A percentile compares a stretch with the other conserved stretches of the same genome.
Evolutionary conservation across 2,329 filamentous ascomycete species (phyloP).

Genomic region (Aspergillus candidus): DNA sequence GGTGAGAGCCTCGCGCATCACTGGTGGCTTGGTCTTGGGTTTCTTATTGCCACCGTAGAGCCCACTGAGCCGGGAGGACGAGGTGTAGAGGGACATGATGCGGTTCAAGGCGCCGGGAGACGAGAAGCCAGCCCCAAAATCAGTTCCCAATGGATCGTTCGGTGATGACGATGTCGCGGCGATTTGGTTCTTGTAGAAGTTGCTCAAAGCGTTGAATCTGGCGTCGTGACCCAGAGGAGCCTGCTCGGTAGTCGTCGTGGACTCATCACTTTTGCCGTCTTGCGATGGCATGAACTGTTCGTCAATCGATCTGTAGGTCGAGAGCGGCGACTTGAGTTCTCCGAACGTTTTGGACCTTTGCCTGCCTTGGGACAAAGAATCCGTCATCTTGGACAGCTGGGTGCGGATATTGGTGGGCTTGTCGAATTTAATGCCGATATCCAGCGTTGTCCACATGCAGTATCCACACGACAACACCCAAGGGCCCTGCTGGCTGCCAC

Average conservation of each 20-base stretch:
- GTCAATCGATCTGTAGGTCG: constrained; percentile 31
- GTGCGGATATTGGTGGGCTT: constrained; percentile 78
- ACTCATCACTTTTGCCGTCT: constrained; percentile 26
- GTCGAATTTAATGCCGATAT: constrained; percentile 85
- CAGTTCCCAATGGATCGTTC: constrained; percentile 47
- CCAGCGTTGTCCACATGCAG: constrained; percentile 86
- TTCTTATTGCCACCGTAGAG: constrained; percentile 55
- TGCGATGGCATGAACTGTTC: constrained; percentile 23
- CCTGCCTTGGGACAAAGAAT: constrained; percentile 35
- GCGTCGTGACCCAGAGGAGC: constrained; percentile 55
- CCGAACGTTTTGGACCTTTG: constrained; percentile 35
- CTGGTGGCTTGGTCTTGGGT: constrained; percentile 58
- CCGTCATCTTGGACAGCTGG: constrained; percentile 67
- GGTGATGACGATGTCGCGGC: constrained; percentile 54
- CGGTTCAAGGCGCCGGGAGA: constrained; percentile 78
- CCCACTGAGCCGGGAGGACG: constrained; percentile 47
- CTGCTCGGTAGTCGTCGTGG: constrained; percentile 30
- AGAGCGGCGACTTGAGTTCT: constrained; percentile 34
- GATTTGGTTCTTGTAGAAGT: constrained; percentile 78
- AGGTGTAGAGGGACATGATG: constrained; percentile 85
- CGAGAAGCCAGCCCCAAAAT: constrained; percentile 47
- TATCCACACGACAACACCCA: constrained; percentile 82
- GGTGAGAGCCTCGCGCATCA: constrained; percentile 74
- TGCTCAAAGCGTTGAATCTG: constrained; percentile 66
- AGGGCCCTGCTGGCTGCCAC: constrained; percentile 46